phyloP scores from a whole-genome alignment of 2,329 filamentous ascomycete species.

The Fusarium sp. region DNA sequence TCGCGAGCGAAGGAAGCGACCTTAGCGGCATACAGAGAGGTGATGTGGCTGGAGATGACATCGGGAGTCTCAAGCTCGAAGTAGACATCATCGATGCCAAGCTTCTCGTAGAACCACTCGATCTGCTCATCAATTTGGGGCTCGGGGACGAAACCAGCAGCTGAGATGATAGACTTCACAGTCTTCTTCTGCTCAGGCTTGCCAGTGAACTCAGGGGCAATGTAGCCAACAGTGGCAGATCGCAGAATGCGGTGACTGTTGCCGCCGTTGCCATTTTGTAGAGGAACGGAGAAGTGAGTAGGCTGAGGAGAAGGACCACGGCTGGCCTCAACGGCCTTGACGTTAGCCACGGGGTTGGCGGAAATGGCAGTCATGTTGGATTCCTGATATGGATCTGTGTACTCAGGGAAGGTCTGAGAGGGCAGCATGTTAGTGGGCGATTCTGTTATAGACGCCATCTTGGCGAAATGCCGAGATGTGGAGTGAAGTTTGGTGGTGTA shows the following conservation, averaged over 20 bases:
- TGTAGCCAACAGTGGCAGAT: slow-evolving; percentile 91
- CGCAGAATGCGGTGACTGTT: slow-evolving; percentile 79
- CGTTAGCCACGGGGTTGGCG: slow-evolving; percentile 53
- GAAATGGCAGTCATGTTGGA: slow-evolving; percentile 47
- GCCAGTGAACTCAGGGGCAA: slow-evolving; percentile 92
- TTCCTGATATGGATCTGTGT: slow-evolving; percentile 52
- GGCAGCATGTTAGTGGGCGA: slow-evolving; percentile 53
- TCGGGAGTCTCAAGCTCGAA: slow-evolving; percentile 89
- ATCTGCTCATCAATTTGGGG: slow-evolving; percentile 86
- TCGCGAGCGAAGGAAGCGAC: slow-evolving; percentile 91
- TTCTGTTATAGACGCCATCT: slow-evolving; percentile 50
- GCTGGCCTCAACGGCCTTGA: slow-evolving; percentile 52
- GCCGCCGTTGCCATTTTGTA: slow-evolving; percentile 55
- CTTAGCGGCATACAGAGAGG: slow-evolving; percentile 96
- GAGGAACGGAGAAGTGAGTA: slow-evolving; percentile 80
- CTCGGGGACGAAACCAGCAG: slow-evolving; percentile 85
- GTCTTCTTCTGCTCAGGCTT: slow-evolving; percentile 90
- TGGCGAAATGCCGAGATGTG: slow-evolving; percentile 30
- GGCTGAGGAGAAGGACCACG: slow-evolving; percentile 87
- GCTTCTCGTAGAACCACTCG: slow-evolving; percentile 95
- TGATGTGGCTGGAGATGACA: slow-evolving; percentile 92
- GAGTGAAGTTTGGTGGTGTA: slow-evolving; percentile 12
- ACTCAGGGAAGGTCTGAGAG: slow-evolving; percentile 57
- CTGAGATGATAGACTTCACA: slow-evolving; percentile 82
- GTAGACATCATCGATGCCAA: slow-evolving; percentile 98